phyloP scores from a whole-genome alignment of 768 basidiomycete species.

The Trametes coccinea region DNA sequence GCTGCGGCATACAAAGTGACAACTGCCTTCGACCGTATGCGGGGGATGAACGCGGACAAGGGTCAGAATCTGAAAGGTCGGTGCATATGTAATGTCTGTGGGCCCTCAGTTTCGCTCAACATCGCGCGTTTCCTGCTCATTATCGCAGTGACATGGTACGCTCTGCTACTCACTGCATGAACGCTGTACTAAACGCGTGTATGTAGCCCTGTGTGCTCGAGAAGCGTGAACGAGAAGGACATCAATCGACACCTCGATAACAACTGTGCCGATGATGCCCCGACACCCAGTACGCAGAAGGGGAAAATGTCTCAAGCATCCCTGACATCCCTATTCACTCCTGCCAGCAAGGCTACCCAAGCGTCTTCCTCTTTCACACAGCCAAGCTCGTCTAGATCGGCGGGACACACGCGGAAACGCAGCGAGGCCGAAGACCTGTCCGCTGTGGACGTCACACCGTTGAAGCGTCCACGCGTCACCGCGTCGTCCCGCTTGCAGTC shows the following conservation, averaged over 20 bases:
- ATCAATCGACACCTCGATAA: slow-evolving; percentile 33
- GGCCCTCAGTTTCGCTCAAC: not conserved
- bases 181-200: not conserved
- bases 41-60: slow-evolving; percentile 3
- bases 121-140: not conserved
- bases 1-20: too few relatives aligned
- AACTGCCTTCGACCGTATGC: not conserved
- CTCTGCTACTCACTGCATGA: not conserved
- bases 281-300: not conserved
- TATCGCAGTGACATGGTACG: slow-evolving; percentile 17
- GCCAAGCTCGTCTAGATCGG: not conserved
- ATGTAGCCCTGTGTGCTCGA: slow-evolving; percentile 30
- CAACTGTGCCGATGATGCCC: slow-evolving; percentile 24
- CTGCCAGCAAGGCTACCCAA: slow-evolving; percentile 1
- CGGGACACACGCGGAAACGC: slow-evolving; percentile 23
- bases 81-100: not conserved
- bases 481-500: slow-evolving; percentile 25
- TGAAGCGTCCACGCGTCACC: slow-evolving; percentile 15
- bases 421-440: slow-evolving; percentile 13
- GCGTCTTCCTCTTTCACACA: slow-evolving; percentile 7
- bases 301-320: slow-evolving; percentile 21
- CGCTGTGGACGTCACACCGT: not conserved
- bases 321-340: slow-evolving; percentile 26
- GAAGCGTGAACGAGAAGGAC: slow-evolving; percentile 22
- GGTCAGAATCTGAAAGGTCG: not conserved